Conservation (phyloP, 2,329 filamentous ascomycete species). For the Chaetomiaceae sp. region DNA sequence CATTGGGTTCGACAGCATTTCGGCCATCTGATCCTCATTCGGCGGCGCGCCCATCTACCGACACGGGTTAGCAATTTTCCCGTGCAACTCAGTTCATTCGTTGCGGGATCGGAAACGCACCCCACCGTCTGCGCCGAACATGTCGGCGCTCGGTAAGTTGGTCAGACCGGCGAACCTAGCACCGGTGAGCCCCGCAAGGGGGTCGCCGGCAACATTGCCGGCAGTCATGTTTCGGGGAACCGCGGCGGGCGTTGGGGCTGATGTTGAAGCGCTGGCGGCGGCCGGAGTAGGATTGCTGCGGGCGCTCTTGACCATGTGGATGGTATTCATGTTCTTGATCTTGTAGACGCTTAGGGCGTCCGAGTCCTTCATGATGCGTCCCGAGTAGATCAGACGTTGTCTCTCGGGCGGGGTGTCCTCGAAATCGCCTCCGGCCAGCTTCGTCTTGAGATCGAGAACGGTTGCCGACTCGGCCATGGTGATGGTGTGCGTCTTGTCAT, state of each 20-base stretch:
- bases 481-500: constrained; percentile 77
- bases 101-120: constrained; percentile 51
- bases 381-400: constrained; percentile 95
- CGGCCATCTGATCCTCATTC: constrained; percentile 72
- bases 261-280: constrained; percentile 38
- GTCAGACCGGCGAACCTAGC: constrained; percentile 91
- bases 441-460: constrained; percentile 82
- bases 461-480: constrained; percentile 73
- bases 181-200: constrained; percentile 83
- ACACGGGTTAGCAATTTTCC: constrained; percentile 13
- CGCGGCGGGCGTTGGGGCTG: constrained; percentile 50
- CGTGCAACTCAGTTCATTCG: not conserved
- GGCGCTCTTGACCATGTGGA: constrained; percentile 95
- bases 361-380: constrained; percentile 91
- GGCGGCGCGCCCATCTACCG: constrained; percentile 82
- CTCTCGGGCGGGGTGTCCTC: constrained; percentile 83
- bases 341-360: constrained; percentile 84
- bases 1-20: constrained; percentile 84
- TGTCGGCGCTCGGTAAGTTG: constrained; percentile 77
- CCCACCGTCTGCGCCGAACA: constrained; percentile 91
- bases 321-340: constrained; percentile 91
- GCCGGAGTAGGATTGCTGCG: constrained; percentile 67
- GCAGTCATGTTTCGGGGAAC: constrained; percentile 75
- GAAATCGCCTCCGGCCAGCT: constrained; percentile 74
- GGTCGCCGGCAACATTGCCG: constrained; percentile 74